Base-by-base conservation (phyloP, 2,329 filamentous ascomycete species). In the Penicillium corylophilum region DNA sequence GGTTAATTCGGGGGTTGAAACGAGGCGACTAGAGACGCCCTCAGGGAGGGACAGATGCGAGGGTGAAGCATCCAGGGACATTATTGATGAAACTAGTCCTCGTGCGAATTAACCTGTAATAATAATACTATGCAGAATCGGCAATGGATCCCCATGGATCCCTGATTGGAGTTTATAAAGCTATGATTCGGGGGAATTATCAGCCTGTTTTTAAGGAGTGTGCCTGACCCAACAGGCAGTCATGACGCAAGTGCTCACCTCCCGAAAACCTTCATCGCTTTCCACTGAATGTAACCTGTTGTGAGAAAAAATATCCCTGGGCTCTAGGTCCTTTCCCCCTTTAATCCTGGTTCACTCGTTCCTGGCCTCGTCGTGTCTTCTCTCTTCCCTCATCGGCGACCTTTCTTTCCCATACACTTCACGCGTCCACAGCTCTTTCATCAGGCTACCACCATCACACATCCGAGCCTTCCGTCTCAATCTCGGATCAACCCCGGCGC, bases 1-100 rank as follows among this genome's bases (percentile, higher is more conserved):
- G 20, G 76, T 82, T 18, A 88, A 76, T 45, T 80, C 79, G 58
- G 78, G 79, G 41, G 82, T 84, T 62, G 81, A 74, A 57, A 87
- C 64, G 56, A 82, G 81, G 58, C 79, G 78, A 50, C 83, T 80
- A 15, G 72, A 74, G 44, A 88, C 73, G 23, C 78, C 79, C 16
- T 70, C 31, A 1, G 83, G 82, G 2, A 88, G 74, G n/a, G 78
- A 77, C 28, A 83, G 67, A 23, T 80, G 76, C 36, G 53, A 53
- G 38, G 56, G 48, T 29, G 51, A 22, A 38, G 50, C 38, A 51
- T 48, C 44, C 48, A 56, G 16, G 47, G 53, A 33, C 52, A 54
- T 57, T 5, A 16, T 54, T 33, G 48, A 16, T 33, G 5, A 15
- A 1, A 15, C 16, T 20, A 33, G 36, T 9, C 16, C 35, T 38